A percentile compares a stretch with the other conserved stretches of the same genome.
These are phyloP conservation scores for Globisporangium acanthophoron DNA, from an alignment of 352 stramenopile genomes.

Conservation along the genomic window DNA sequence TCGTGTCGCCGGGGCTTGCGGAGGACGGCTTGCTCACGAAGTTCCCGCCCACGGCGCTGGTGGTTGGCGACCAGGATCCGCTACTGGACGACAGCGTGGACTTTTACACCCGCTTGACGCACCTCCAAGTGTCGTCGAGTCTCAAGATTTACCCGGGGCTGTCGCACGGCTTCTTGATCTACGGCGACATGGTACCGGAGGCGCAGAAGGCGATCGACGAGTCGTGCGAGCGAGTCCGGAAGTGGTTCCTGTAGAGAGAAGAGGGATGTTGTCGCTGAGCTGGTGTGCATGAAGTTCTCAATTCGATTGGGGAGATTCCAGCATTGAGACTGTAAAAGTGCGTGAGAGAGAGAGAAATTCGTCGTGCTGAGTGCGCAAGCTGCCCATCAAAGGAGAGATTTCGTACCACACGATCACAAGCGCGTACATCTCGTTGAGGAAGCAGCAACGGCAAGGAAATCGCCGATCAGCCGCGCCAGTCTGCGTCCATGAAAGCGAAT, in stretches of 20 bases:
- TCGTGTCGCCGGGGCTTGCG: constrained; percentile 76
- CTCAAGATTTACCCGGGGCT: constrained; percentile 83
- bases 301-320: neutral
- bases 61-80: constrained; percentile 84
- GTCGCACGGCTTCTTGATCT: constrained; percentile 86
- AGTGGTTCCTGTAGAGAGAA: constrained; percentile 27
- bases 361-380: neutral
- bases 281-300: too few species aligned
- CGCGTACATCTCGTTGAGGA: too few species aligned
- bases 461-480: too few species aligned
- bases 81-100: constrained; percentile 88
- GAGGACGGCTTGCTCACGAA: constrained; percentile 68
- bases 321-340: neutral
- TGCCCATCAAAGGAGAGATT: neutral
- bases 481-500: too few species aligned
- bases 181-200: constrained; percentile 74
- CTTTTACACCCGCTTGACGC: constrained; percentile 83
- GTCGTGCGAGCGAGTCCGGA: constrained; percentile 71
- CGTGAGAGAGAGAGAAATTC: too few species aligned
- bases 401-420: too few species aligned
- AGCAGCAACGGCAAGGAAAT: too few species aligned
- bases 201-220: constrained; percentile 79
- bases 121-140: constrained; percentile 68
- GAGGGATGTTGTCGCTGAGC: neutral
- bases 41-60: constrained; percentile 77